Percentiles rank a stretch among this genome's conserved stretches.
phyloP scores from a whole-genome alignment of 2,329 filamentous ascomycete species.

The Scorias spongiosa region DNA sequence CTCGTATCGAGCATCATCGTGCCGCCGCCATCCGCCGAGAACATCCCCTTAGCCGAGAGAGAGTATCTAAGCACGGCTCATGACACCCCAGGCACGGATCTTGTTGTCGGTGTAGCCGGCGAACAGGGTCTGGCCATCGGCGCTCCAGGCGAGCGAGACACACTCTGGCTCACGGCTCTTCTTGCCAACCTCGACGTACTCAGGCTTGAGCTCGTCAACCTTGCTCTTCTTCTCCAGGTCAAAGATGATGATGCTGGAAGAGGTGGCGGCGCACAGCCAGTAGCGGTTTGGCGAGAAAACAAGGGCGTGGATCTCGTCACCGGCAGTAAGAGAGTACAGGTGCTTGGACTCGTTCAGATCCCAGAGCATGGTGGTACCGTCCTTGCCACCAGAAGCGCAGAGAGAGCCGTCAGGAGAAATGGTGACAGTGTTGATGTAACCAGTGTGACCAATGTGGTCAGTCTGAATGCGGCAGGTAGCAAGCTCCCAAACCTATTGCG shows the following conservation, averaged over 20 bases:
- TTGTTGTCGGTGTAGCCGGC: conserved; percentile 99
- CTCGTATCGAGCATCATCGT: conserved; percentile 25
- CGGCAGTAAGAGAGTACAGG: conserved; percentile 98
- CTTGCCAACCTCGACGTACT: conserved; percentile 92
- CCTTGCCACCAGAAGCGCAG: conserved; percentile 97
- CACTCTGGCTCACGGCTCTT: conserved; percentile 99
- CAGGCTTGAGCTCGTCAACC: conserved; percentile 98
- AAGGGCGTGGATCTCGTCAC: conserved; percentile 99
- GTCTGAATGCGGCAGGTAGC: conserved; percentile 99
- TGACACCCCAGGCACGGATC: conserved; percentile 95
- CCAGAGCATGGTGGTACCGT: conserved; percentile 99
- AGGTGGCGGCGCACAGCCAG: conserved; percentile 98
- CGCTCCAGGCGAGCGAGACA: conserved; percentile 91
- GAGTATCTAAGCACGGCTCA: conserved; percentile 53
- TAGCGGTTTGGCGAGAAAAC: conserved; percentile 99
- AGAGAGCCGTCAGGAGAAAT: conserved; percentile 99
- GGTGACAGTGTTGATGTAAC: conserved; percentile 99
- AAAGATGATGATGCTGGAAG: conserved; percentile 99
- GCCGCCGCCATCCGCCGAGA: conserved; percentile 4
- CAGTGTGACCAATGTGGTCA: conserved; percentile 98
- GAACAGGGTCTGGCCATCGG: conserved; percentile 97
- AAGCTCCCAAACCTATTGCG: conserved; percentile 85
- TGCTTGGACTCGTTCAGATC: conserved; percentile 99
- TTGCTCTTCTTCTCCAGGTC: conserved; percentile 99
- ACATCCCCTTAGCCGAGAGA: neutral